A percentile compares a stretch with the other conserved stretches of the same genome.
Evolutionary conservation across 768 basidiomycete species (phyloP).

Genomic region (Lactifluus piperatus): DNA sequence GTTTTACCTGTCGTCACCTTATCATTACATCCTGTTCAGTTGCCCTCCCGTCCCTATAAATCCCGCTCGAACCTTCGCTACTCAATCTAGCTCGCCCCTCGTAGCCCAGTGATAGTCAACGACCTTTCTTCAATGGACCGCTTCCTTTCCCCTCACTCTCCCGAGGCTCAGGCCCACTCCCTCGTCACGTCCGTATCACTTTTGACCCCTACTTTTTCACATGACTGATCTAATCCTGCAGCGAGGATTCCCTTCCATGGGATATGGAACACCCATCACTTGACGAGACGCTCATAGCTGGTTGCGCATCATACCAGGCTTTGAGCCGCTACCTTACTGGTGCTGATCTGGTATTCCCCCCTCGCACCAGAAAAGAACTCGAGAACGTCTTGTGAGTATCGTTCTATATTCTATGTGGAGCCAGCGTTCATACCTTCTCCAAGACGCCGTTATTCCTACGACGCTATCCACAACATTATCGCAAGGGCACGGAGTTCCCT

Average conservation of each 20-base stretch:
- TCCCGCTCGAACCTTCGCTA: neutral
- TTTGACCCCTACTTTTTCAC: neutral
- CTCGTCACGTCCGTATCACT: slow-evolving; percentile 48
- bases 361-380: slow-evolving; percentile 54
- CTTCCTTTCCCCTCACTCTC: slow-evolving; percentile 63
- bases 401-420: neutral
- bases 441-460: slow-evolving; percentile 69
- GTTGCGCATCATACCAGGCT: slow-evolving; percentile 74
- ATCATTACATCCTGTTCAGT: neutral
- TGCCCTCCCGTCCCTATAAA: neutral
- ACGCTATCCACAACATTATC: slow-evolving; percentile 76
- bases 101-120: neutral
- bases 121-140: slow-evolving; percentile 44
- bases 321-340: slow-evolving; percentile 67
- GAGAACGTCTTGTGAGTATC: slow-evolving; percentile 59
- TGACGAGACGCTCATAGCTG: slow-evolving; percentile 66
- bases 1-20: neutral
- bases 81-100: neutral
- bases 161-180: slow-evolving; percentile 63
- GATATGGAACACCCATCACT: slow-evolving; percentile 60
- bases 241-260: slow-evolving; percentile 63
- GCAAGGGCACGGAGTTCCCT: slow-evolving; percentile 57
- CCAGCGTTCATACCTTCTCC: neutral
- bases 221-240: slow-evolving; percentile 25
- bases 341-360: slow-evolving; percentile 61